Evolutionary conservation across 2,329 filamentous ascomycete species (phyloP), one percentile per base, ranked within the genome.

Genomic region (Aotearoamyces nothofagi): DNA sequence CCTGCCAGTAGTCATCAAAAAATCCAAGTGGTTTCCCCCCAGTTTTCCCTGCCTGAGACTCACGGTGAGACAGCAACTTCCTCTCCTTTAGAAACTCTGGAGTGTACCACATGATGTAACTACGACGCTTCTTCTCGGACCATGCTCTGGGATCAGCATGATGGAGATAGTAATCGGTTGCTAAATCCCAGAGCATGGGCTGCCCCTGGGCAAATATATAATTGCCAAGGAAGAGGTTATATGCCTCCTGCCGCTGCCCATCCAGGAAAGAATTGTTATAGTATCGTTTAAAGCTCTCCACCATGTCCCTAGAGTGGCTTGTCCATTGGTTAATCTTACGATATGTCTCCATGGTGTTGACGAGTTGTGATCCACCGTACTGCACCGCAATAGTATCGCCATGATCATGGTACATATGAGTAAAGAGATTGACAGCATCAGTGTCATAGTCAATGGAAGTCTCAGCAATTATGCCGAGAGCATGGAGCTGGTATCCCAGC

Each of bases 251-350:
- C 17, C 90, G 74, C 49, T 98, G 90, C n/a, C 79, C 86, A 51
- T 98, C 90, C 6, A 98, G 67, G 50, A 98, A 98, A 0, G 87
- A 92, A 48, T 98, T 98, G 56, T 96, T 93, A 54, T 98, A 98
- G 52, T 96, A 98, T 15, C 90, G 72, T 53, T 96, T 98, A 61
- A 98, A 94, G 51, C 83, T 93, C 56, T 98, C 90, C 13, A 98
- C 86, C 87, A 98, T 96, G 52, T 98, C 90, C 40, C 90, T 70
- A 3, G 87, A 94, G 51, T 93, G 84, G 43, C 83, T 93, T 14
- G 84, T 92, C 90, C 90, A 98, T 51, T 96, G 87, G 41, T 96
- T 96, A 51, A 94, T 92, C 55, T 96, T 96, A 33, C 90, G 79
- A 52, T 98, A 98, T 4, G 90, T 98, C 40, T 92, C 86, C 86